A percentile compares a stretch with the other conserved stretches of the same genome.
phyloP scores from a whole-genome alignment of 306 rosid genomes.

The Prunus campanulata region DNA sequence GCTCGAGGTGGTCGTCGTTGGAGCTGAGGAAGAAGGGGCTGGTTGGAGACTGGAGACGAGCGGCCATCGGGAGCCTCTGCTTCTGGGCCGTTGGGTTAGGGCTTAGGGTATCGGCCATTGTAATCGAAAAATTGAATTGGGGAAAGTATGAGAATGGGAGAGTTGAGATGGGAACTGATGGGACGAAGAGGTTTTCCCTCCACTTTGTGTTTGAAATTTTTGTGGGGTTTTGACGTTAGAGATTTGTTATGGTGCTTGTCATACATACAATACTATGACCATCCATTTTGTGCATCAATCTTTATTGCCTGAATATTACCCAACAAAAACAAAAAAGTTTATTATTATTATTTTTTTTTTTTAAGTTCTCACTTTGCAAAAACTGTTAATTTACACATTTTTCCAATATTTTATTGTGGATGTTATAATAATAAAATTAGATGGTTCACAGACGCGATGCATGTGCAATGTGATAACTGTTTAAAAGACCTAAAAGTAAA shows the following conservation, averaged over 20 bases:
- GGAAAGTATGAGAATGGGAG: not conserved
- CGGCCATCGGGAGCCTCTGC: slow-evolving; percentile 58
- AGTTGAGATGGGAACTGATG: not conserved
- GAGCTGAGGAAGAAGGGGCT: slow-evolving; percentile 80
- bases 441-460: not conserved
- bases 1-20: slow-evolving; percentile 85
- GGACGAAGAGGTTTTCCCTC: slow-evolving; percentile 55
- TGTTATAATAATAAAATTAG: not conserved
- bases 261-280: not conserved
- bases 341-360: too few species aligned
- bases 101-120: slow-evolving; percentile 71
- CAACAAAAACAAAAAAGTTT: not conserved
- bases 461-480: not conserved
- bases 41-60: slow-evolving; percentile 86
- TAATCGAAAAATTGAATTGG: not conserved
- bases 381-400: not conserved
- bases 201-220: slow-evolving; percentile 28
- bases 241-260: not conserved
- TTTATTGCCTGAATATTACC: not conserved
- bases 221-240: not conserved
- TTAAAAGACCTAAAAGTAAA: not conserved
- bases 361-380: not conserved
- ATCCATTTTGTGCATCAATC: not conserved
- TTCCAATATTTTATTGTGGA: not conserved
- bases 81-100: slow-evolving; percentile 43